Evolutionary conservation across 805 yeast species (phyloP), one percentile per base, ranked within the genome.

Genomic region (Candida arabinofermentans): DNA sequence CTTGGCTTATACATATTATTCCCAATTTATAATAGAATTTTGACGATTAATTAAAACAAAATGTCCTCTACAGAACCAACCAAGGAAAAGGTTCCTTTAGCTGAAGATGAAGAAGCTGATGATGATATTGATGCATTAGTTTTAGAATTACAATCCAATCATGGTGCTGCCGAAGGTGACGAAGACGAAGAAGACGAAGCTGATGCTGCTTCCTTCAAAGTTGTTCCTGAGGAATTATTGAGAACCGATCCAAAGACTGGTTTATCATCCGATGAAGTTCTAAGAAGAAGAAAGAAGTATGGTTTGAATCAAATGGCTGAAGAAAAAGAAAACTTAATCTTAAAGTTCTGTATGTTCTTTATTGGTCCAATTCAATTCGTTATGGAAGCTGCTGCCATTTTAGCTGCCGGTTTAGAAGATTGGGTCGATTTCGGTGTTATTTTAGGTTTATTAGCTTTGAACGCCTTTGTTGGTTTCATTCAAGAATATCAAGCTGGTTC

Each of bases 381-480:
- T 64, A 87, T 87, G 96, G 96, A 87, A 74, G 95, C 91, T 62
- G 96, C 96, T 62, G 96, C 96, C 58, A 78, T 87, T 53, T 74
- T 87, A 68, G 96, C 96, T 64, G 96, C 95, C 54, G 96, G 96
- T 82, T 77, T 87, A 60, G 87, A 87, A 74, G 96, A 90, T 75
- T 89, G 96, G 96, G 96, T 89, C 64, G 96, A 89, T 79, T 89
- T 89, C 76, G 96, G 97, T 81, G 97, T 89, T 67, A 89, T 89
- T 66, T 81, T 86, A 70, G 96, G 84, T 71, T 72, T 89, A 58
- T 75, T 89, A 59, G 57, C 82, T 68, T 79, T 89, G 66, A 89
- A 89, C 72, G 96, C 96, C 52, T 71, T 73, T 60, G 96, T 89
- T 67, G 97, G 97, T 79, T 89, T 89, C 82, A 76, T 87, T 57